Base-by-base conservation (phyloP, 1,139 yeast species). In the Insectozyma bohioensis region DNA sequence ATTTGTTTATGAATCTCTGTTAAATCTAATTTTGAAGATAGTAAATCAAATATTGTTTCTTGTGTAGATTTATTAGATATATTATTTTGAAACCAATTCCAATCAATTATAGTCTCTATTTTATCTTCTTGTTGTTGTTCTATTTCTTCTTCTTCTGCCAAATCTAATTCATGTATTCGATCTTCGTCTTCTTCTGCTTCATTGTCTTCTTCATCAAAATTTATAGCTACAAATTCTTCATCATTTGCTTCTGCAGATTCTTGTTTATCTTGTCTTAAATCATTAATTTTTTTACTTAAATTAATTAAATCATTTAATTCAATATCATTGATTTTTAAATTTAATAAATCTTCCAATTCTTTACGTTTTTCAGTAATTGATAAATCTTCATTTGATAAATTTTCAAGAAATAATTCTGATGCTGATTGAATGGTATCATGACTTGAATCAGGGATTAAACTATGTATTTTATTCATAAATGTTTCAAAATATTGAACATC, bases 401-500 rank as follows among this genome's bases (percentile, higher is more conserved):
- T 58, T 40, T 76, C 81, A 26, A 88, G 54, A 1, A 84, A 54
- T 5, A 83, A 65, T 51, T 88, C 97, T 1, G 94, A 78, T 8
- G 78, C 72, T 1, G 81, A 74, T 30, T 66, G 48, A n/a, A 68
- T 58, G n/a, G 64, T 65, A 24, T 61, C 69, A 37, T 67, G 74
- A 26, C 63, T 54, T 12, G 68, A 52, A 36, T 69, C 75, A 1
- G 69, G 58, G 19, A 65, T 43, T 27, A 42, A 45, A 6, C 36
- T 39, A 22, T 58, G 54, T 6, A 63, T 54, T 35, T 53, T 55
- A 3, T 57, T 47, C 45, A 61, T 51, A 20, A 64, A 54, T 32
- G 52, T 42, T 26, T 63, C 63, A 46, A 55, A 56, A 18, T 51
- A 35, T 26, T 54, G 58, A 29, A 65, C 35, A 26, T 26, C 46